phyloP scores from a whole-genome alignment of 768 basidiomycete genomes.

The Pulveroboletus ravenelii region DNA sequence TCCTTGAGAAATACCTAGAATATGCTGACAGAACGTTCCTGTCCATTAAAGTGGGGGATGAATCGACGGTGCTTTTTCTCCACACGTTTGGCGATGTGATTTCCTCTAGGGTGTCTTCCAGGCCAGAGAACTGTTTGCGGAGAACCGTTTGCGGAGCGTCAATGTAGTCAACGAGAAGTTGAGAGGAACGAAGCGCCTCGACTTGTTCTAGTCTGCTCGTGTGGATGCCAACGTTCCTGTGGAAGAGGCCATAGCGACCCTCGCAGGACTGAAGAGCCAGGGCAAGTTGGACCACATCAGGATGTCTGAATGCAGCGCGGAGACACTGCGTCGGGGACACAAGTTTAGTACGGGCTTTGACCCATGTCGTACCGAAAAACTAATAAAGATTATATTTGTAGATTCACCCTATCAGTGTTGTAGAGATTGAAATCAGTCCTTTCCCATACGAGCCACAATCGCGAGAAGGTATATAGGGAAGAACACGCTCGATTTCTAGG shows the following conservation, averaged over 20 bases:
- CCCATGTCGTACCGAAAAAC: background rate
- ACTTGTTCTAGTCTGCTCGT: constrained; percentile 53
- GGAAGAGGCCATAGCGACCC: constrained; percentile 42
- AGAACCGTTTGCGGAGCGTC: constrained; percentile 44
- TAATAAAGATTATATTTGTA: constrained; percentile 12
- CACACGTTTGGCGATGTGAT: background rate
- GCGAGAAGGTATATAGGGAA: constrained; percentile 33
- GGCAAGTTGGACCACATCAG: constrained; percentile 50
- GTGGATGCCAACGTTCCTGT: constrained; percentile 39
- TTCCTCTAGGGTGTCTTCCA: constrained; percentile 8
- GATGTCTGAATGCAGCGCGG: constrained; percentile 48
- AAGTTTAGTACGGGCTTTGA: constrained; percentile 5
- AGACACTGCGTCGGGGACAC: constrained; percentile 40
- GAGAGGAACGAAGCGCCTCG: constrained; percentile 51
- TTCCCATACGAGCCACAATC: constrained; percentile 54
- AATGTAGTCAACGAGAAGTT: constrained; percentile 39
- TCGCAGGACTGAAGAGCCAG: constrained; percentile 34
- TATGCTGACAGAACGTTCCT: constrained; percentile 21
- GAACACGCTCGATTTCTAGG: background rate
- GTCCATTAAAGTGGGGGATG: constrained; percentile 29
- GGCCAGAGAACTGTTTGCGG: constrained; percentile 38
- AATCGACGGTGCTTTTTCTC: background rate
- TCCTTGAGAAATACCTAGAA: constrained; percentile 35
- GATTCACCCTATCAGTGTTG: constrained; percentile 52
- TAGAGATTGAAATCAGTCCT: constrained; percentile 65